Conservation (phyloP, 2,329 filamentous ascomycete genomes). For the Drechmeria coniospora region DNA sequence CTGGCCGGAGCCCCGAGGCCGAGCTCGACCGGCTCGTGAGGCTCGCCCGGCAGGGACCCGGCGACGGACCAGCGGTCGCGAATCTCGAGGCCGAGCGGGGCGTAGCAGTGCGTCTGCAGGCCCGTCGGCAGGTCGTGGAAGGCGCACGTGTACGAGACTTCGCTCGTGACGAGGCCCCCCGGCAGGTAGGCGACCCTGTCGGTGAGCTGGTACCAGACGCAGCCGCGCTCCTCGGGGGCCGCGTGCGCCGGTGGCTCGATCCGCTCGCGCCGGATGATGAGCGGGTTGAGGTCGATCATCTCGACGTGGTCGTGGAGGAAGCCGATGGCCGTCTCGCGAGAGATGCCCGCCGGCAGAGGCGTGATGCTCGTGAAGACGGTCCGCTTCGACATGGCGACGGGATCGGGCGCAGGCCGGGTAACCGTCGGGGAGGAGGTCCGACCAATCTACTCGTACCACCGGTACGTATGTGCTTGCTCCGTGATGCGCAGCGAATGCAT, state of each 20-base stretch:
- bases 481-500: too few relatives aligned
- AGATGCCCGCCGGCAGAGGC: slow-evolving; percentile 53
- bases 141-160: slow-evolving; percentile 64
- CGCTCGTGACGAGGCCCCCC: slow-evolving; percentile 45
- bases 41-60: slow-evolving; percentile 57
- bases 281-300: slow-evolving; percentile 81
- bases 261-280: slow-evolving; percentile 56
- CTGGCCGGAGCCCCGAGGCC: slow-evolving; percentile 48
- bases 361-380: slow-evolving; percentile 65
- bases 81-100: slow-evolving; percentile 67
- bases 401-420: too few relatives aligned
- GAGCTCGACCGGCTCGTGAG: slow-evolving; percentile 46
- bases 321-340: slow-evolving; percentile 53
- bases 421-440: too few relatives aligned
- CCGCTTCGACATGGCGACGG: slow-evolving; percentile 47
- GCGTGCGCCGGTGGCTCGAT: slow-evolving; percentile 54
- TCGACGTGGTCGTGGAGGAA: slow-evolving; percentile 64
- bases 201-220: slow-evolving; percentile 64
- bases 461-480: too few relatives aligned
- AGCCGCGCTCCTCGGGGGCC: slow-evolving; percentile 53
- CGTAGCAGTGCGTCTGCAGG: slow-evolving; percentile 70
- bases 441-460: too few relatives aligned
- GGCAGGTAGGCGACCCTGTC: slow-evolving; percentile 66
- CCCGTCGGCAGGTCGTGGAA: slow-evolving; percentile 62
- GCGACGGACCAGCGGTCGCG: slow-evolving; percentile 63